A percentile compares a stretch with the other conserved stretches of the same genome.
These are phyloP conservation scores for Eutrema japonicum DNA, from an alignment of 345 rosid species.

Conservation along the genomic window DNA sequence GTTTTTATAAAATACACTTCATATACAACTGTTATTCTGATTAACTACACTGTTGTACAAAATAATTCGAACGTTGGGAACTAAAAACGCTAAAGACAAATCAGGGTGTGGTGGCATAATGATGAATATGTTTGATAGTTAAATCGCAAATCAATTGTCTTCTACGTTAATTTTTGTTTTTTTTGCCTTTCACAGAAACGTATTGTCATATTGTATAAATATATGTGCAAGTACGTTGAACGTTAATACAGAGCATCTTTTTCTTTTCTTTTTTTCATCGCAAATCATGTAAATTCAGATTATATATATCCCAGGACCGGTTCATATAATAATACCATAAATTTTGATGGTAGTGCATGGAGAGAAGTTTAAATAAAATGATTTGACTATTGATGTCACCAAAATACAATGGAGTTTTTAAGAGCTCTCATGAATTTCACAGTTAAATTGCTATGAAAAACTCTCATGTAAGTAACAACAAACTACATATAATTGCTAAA, in stretches of 20 bases:
- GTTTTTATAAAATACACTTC: neutral
- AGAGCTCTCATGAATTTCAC: too few species aligned
- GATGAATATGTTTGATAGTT: neutral
- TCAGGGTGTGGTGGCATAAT: conserved; percentile 16
- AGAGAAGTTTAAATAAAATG: neutral
- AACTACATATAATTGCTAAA: neutral
- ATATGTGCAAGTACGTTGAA: neutral
- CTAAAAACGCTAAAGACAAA: conserved; percentile 23
- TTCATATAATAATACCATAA: neutral
- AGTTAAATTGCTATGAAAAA: too few species aligned
- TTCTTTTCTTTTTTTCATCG: too few species aligned
- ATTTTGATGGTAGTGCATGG: neutral
- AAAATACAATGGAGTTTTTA: too few species aligned
- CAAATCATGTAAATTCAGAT: neutral
- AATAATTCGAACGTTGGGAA: conserved; percentile 23
- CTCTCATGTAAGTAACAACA: too few species aligned
- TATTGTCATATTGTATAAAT: neutral
- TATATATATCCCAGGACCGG: neutral
- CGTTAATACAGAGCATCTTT: too few species aligned
- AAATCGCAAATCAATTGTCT: neutral
- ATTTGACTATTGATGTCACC: neutral
- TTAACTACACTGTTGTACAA: neutral
- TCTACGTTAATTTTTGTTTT: neutral
- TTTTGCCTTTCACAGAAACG: neutral
- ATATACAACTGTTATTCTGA: conserved; percentile 15